Evolutionary conservation across 495 filamentous ascomycete species (phyloP), one percentile per base, ranked within the genome.

Genomic region (Neurospora intermedia): DNA sequence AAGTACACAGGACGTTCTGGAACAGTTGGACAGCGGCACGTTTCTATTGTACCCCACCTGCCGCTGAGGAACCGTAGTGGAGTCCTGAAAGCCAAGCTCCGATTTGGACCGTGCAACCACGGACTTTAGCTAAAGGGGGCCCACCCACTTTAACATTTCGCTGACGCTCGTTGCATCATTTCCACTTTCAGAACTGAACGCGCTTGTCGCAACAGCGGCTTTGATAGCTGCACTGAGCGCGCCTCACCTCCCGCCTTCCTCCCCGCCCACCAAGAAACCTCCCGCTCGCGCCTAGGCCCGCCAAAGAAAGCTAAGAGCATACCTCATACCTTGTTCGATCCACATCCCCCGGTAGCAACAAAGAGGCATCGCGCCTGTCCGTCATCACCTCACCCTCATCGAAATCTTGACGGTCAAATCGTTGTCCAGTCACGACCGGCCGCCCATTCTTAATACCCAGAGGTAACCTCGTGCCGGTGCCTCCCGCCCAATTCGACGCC

Each of bases 131-230:
- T 13, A 59, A 31, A 31, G 6, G 54, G 4, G 27, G 15, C 54
- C 54, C 54, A 66, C 54, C 54, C 54, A 66, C 54, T 66, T 62
- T 66, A 66, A 66, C 54, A 66, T 66, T 66, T 66, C 54, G 7
- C 54, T 66, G 54, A 18, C 27, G 23, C 31, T 62, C 54, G 54
- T 66, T 66, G 54, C 54, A 66, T 66, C 54, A 66, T 66, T 66
- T 66, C 54, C 54, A 66, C 54, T 66, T 66, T 66, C 54, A 66
- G 54, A 66, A n/a, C n/a, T n/a, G n/a, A n/a, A 66, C 54, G 54
- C 54, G 54, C 54, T 66, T 66, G 54, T 66, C 54, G 54, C 54
- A 66, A 35, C 54, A 66, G 54, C 54, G 54, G 54, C 54, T 66
- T 66, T 66, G 54, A 66, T 66, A 35, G 54, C 54, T 66, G 27